These are phyloP conservation scores for Mallotus nudiflorus DNA, from an alignment of 345 rosid species.

Conservation along the genomic window DNA sequence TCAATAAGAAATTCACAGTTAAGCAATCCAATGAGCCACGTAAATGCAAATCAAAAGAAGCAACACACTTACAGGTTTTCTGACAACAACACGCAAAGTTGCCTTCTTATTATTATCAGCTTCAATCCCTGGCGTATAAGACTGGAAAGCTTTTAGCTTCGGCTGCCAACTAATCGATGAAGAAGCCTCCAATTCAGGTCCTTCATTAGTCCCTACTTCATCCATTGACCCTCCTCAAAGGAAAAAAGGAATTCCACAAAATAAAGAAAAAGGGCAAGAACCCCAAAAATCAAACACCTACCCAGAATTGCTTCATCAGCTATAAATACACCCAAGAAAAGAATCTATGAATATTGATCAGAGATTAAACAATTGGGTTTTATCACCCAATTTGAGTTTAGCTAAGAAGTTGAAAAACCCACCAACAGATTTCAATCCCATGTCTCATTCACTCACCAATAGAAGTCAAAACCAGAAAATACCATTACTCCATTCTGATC, in stretches of 20 bases:
- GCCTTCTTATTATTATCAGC: constrained; percentile 30
- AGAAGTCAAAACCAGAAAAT: constrained; percentile 34
- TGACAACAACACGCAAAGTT: constrained; percentile 47
- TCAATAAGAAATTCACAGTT: neutral
- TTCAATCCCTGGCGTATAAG: constrained; percentile 35
- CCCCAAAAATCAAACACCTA: constrained; percentile 38
- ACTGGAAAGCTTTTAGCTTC: constrained; percentile 57
- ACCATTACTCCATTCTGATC: constrained; percentile 47
- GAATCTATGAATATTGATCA: constrained; percentile 26
- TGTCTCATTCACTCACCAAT: constrained; percentile 36
- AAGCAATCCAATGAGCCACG: neutral
- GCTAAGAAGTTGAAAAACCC: constrained; percentile 30
- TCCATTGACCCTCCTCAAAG: constrained; percentile 49
- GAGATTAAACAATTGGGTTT: constrained; percentile 18
- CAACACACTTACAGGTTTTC: constrained; percentile 66
- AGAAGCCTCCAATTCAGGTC: constrained; percentile 28
- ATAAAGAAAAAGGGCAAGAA: constrained; percentile 6
- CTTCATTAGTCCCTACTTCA: constrained; percentile 50
- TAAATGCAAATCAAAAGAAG: constrained; percentile 1
- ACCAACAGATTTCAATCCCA: constrained; percentile 82
- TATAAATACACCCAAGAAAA: neutral
- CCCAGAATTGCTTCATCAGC: constrained; percentile 39
- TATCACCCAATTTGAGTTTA: constrained; percentile 27
- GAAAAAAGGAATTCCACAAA: neutral
- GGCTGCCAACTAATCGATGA: constrained; percentile 58